phyloP scores from a whole-genome alignment of 768 basidiomycete species.

The Suillus weaverae region DNA sequence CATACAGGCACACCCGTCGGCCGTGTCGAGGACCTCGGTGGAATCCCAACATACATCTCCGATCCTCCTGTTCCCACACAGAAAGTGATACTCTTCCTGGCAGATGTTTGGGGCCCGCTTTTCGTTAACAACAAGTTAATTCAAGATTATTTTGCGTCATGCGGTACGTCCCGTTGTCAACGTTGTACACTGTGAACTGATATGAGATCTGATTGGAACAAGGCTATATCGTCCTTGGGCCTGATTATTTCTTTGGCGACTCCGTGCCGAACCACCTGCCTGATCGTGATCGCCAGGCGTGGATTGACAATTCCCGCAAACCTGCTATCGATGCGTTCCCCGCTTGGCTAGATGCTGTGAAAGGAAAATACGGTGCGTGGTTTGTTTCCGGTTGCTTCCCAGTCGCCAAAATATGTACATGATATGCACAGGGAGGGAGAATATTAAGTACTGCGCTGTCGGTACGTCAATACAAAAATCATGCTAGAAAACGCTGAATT shows the following conservation, averaged over 20 bases:
- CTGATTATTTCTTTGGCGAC: slow-evolving; percentile 62
- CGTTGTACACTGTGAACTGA: background rate
- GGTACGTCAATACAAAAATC: slow-evolving; percentile 30
- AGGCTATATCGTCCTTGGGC: slow-evolving; percentile 60
- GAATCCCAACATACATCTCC: slow-evolving; percentile 50
- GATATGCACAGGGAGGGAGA: slow-evolving; percentile 23
- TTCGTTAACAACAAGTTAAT: slow-evolving; percentile 55
- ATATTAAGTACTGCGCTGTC: slow-evolving; percentile 40
- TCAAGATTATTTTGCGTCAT: slow-evolving; percentile 60
- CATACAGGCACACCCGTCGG: slow-evolving; percentile 49
- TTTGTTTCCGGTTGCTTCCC: background rate
- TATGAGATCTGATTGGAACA: background rate
- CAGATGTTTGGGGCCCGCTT: slow-evolving; percentile 57
- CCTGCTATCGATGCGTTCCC: slow-evolving; percentile 42
- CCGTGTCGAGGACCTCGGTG: slow-evolving; percentile 41
- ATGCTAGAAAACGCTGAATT: background rate
- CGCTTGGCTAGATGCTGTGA: slow-evolving; percentile 53
- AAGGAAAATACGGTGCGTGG: slow-evolving; percentile 43
- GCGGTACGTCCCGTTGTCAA: slow-evolving; percentile 40
- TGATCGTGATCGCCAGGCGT: slow-evolving; percentile 33
- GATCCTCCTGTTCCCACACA: slow-evolving; percentile 37
- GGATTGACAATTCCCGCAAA: slow-evolving; percentile 35
- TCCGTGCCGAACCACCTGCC: slow-evolving; percentile 37
- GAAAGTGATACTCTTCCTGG: slow-evolving; percentile 53
- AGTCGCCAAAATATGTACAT: slow-evolving; percentile 15